A percentile compares a stretch with the other conserved stretches of the same genome.
Conservation (phyloP, 208 protist genomes). For the Leishmania guyanensis region DNA sequence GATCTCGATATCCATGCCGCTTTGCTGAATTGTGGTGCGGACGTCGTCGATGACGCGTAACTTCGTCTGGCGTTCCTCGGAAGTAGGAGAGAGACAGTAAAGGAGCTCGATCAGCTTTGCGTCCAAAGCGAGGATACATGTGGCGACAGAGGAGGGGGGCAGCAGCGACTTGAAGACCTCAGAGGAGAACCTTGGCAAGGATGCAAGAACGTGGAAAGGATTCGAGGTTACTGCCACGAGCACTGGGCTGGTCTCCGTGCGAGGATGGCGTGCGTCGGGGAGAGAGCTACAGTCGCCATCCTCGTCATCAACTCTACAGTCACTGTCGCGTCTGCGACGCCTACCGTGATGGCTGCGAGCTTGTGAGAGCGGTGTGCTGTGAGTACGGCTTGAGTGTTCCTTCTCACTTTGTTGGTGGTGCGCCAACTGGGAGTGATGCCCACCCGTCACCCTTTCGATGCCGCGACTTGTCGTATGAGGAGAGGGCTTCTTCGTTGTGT, state of each 20-base stretch:
- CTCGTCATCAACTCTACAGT: neutral
- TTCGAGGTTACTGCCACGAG: neutral
- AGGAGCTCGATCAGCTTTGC: conserved; percentile 53
- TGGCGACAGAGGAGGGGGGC: conserved; percentile 4
- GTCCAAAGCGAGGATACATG: conserved; percentile 38
- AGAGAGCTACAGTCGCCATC: neutral
- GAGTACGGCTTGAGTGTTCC: neutral
- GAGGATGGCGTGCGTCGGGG: neutral
- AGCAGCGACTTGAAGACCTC: neutral
- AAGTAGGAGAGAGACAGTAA: conserved; percentile 39
- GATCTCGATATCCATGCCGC: conserved; percentile 51
- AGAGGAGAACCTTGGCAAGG: neutral
- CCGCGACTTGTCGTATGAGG: neutral
- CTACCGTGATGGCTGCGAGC: neutral
- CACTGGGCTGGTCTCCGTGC: neutral
- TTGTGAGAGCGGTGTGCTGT: neutral
- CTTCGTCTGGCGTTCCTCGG: conserved; percentile 27
- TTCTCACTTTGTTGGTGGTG: too few species aligned
- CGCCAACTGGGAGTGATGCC: neutral
- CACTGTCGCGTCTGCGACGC: neutral
- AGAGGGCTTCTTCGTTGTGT: neutral
- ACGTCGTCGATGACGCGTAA: conserved; percentile 56
- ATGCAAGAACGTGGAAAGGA: neutral
- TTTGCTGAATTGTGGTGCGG: conserved; percentile 19
- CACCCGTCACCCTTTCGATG: neutral